These are phyloP conservation scores for Phalaenopsis aphrodite DNA, from an alignment of 106 monocot genomes.

Conservation along the genomic window DNA sequence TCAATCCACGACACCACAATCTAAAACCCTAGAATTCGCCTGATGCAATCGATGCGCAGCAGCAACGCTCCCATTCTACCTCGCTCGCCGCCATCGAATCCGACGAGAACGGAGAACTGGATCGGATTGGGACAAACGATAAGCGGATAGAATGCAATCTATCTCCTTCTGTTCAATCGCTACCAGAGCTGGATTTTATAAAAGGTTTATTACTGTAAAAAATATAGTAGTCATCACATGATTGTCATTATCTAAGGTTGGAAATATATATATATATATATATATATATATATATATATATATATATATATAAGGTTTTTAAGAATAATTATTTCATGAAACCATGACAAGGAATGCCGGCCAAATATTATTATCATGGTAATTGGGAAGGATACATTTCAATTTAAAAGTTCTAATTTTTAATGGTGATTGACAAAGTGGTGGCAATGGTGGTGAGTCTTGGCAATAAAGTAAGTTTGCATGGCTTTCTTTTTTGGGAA, in stretches of 20 bases:
- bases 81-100: slow-evolving; percentile 7
- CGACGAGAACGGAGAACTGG: not conserved
- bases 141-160: not conserved
- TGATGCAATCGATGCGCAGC: not conserved
- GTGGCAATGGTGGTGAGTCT: no score
- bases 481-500: no score
- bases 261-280: not conserved
- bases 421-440: no score
- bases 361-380: no score
- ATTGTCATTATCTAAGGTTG: no score
- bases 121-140: not conserved
- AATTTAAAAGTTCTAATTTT: no score
- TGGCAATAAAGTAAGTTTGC: no score
- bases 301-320: not conserved
- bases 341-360: not conserved
- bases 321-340: not conserved
- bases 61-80: not conserved
- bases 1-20: not conserved
- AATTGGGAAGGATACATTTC: no score
- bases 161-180: not conserved
- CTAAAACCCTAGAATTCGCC: not conserved
- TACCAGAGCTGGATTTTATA: no score
- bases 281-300: not conserved
- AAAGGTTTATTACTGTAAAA: no score
- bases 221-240: no score